phyloP scores from a whole-genome alignment of 228 moss, liverwort and hornwort species.

The Sphagnum fallax region DNA sequence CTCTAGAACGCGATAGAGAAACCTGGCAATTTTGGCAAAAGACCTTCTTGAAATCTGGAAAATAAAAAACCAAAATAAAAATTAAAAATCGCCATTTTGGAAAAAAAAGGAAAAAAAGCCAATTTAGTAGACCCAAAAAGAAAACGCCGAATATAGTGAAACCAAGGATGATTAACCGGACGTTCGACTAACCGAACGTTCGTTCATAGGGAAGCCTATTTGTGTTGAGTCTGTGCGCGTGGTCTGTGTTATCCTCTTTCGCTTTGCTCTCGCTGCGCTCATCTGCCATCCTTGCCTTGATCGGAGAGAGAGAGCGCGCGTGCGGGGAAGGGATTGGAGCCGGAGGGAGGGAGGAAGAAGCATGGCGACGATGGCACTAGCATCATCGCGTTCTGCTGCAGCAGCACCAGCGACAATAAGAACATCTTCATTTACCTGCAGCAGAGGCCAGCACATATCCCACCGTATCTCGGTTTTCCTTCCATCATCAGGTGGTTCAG shows the following conservation, averaged over 20 bases:
- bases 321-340: background rate
- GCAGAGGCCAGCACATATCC: too few relatives aligned
- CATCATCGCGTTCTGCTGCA: too few relatives aligned
- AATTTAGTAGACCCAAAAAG: background rate
- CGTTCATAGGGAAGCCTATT: background rate
- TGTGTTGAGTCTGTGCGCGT: background rate
- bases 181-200: background rate
- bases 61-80: too few relatives aligned
- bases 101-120: too few relatives aligned
- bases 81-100: too few relatives aligned
- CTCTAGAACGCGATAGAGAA: too few relatives aligned
- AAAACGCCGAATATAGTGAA: background rate
- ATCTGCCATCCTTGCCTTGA: background rate
- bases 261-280: conserved; percentile 1
- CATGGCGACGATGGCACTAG: too few relatives aligned
- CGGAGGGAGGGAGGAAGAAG: background rate
- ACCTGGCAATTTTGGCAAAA: background rate
- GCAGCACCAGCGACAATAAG: too few relatives aligned
- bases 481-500: too few relatives aligned
- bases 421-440: too few relatives aligned
- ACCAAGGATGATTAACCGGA: background rate
- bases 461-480: too few relatives aligned
- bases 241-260: background rate
- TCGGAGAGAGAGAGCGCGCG: background rate
- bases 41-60: background rate